Percentiles rank a stretch among this genome's conserved stretches.
Conservation (phyloP, 1,139 yeast genomes). For the Wickerhamomyces sp. region DNA sequence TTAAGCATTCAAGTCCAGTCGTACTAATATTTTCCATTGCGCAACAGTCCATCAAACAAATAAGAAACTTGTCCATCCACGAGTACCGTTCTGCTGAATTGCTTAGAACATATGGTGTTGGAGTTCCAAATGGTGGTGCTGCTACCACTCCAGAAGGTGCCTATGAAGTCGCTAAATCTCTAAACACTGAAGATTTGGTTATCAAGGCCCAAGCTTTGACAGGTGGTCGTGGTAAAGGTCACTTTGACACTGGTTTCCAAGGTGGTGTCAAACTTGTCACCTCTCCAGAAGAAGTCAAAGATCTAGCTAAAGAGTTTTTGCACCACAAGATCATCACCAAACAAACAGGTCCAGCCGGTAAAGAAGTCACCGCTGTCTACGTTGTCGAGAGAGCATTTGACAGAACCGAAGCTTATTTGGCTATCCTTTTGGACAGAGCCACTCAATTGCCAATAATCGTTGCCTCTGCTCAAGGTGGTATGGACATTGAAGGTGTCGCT, state of each 20-base stretch:
- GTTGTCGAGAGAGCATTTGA: conserved; percentile 94
- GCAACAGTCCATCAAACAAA: conserved; percentile 24
- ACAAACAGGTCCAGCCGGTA: conserved; percentile 97
- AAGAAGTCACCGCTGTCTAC: conserved; percentile 94
- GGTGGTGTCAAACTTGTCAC: conserved; percentile 94
- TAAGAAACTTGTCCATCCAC: conserved; percentile 82
- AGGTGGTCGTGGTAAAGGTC: conserved; percentile 99
- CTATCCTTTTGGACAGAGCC: conserved; percentile 91
- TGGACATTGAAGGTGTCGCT: conserved; percentile 99
- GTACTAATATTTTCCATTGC: neutral
- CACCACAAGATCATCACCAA: conserved; percentile 92
- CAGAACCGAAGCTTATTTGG: conserved; percentile 89
- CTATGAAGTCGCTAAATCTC: conserved; percentile 64
- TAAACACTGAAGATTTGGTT: conserved; percentile 75
- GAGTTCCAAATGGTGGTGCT: conserved; percentile 88
- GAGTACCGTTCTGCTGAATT: conserved; percentile 95
- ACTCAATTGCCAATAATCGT: conserved; percentile 89
- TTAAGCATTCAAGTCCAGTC: conserved; percentile 6
- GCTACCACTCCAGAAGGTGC: conserved; percentile 91
- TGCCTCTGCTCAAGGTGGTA: conserved; percentile 98
- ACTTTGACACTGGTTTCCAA: conserved; percentile 90
- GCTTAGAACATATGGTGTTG: conserved; percentile 74
- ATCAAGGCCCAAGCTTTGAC: conserved; percentile 98
- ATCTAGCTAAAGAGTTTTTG: conserved; percentile 85
- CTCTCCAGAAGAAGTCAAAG: conserved; percentile 81